Evolutionary conservation across 2,329 filamentous ascomycete species (phyloP), one percentile per base, ranked within the genome.

Genomic region (Aspergillus intermedius): DNA sequence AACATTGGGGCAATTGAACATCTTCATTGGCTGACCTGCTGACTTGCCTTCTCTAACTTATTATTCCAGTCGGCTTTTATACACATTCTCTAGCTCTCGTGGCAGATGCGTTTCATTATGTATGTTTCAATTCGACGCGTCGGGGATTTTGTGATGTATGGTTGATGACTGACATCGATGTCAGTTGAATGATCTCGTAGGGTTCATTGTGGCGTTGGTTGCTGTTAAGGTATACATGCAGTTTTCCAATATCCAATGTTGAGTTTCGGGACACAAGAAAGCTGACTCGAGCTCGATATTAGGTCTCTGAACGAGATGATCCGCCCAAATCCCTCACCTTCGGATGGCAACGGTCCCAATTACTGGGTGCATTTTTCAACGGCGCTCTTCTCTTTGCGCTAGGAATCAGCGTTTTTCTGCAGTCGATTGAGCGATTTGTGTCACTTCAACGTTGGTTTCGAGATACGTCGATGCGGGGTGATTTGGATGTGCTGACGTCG

Each of bases 281-380:
- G 3, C 9, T 19, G 19, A 23, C 3, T 40, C 23, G 13, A 22
- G 3, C 6, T 28, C 23, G 5, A 43, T 13, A 25, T 3, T 43
- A 65, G 57, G 84, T 82, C 67, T 84, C 49, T 76, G 82, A 17
- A 77, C 84, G 54, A 70, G 75, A 39, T 70, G 68, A 77, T 4
- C 78, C 78, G 1, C 83, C 84, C 0, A 73, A 78, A 52, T 74
- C 73, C 8, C 73, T 87, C 13, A 80, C 85, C 0, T 90, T 87
- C 56, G 86, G 86, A n/a, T 90, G 85, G 86, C 83, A 87, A 49
- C 77, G 87, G 28, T 84, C 86, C 13, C 78, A 80, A n/a, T 65
- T 89, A 1, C 73, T 91, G 0, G 86, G 86, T 4, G 84, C 85
- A 19, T 91, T 91, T 66, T 91, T 90, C 75, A 91, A 91, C 59